These are phyloP conservation scores for Pyricularia pennisetigena DNA, from an alignment of 2,329 filamentous ascomycete genomes.

Conservation along the genomic window DNA sequence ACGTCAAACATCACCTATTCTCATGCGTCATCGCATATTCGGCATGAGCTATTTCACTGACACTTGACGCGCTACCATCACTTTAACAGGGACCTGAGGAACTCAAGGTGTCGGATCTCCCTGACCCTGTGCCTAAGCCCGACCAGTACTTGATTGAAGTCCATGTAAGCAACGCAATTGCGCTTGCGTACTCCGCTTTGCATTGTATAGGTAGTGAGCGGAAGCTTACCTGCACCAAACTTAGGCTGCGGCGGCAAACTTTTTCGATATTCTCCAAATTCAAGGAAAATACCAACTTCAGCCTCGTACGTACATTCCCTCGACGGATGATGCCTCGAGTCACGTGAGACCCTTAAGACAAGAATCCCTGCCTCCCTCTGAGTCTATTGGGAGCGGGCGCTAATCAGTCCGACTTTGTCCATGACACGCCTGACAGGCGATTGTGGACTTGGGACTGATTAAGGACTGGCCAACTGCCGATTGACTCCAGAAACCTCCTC, in stretches of 20 bases:
- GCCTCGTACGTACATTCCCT: constrained; percentile 39
- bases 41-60: neutral
- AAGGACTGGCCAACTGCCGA: neutral
- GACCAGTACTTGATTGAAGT: constrained; percentile 82
- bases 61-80: neutral
- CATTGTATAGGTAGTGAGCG: neutral
- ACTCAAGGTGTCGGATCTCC: constrained; percentile 63
- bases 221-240: neutral
- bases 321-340: neutral
- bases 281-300: constrained; percentile 94
- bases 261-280: constrained; percentile 94
- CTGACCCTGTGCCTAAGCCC: constrained; percentile 60
- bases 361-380: neutral
- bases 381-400: neutral
- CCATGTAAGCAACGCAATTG: constrained; percentile 28
- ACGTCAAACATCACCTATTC: neutral
- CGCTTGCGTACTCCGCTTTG: neutral
- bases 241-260: constrained; percentile 74
- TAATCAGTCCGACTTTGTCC: neutral
- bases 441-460: neutral
- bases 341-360: neutral
- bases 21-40: neutral
- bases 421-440: neutral
- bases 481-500: neutral
- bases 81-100: constrained; percentile 59